Conservation (phyloP, 2,329 filamentous ascomycete genomes). For the Phialophora macrospora region DNA sequence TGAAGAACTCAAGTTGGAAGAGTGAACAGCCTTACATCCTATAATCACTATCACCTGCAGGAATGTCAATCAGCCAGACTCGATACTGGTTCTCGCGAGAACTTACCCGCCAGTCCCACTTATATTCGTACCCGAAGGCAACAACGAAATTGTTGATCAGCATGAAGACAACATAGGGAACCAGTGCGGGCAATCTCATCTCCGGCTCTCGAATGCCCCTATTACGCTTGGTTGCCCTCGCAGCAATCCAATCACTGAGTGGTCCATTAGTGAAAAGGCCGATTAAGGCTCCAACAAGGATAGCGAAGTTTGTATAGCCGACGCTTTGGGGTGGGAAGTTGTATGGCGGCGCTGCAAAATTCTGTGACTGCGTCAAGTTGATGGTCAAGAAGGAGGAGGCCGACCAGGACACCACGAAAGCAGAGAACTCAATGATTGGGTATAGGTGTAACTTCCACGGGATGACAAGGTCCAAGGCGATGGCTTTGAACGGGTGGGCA, state of each 20-base stretch:
- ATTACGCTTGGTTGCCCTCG: conserved; percentile 57
- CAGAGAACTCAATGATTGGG: conserved; percentile 57
- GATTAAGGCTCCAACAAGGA: conserved; percentile 59
- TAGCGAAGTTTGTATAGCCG: conserved; percentile 62
- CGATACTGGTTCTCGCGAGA: not conserved
- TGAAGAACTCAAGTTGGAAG: no score
- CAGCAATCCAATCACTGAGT: conserved; percentile 60
- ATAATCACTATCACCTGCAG: conserved; percentile 61
- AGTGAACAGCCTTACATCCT: conserved; percentile 51
- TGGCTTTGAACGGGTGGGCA: conserved; percentile 28
- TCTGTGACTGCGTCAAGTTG: conserved; percentile 63
- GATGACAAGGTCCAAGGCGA: conserved; percentile 48
- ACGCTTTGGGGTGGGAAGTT: conserved; percentile 56
- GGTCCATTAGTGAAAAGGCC: conserved; percentile 61
- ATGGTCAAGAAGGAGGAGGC: conserved; percentile 53
- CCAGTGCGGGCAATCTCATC: conserved; percentile 61
- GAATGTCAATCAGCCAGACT: conserved; percentile 51
- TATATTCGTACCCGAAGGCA: conserved; percentile 51
- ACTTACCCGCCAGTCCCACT: conserved; percentile 11
- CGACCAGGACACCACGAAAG: conserved; percentile 17
- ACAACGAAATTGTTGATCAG: conserved; percentile 55
- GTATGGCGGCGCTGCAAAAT: conserved; percentile 60
- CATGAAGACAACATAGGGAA: conserved; percentile 61
- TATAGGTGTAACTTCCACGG: conserved; percentile 45
- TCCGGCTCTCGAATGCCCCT: conserved; percentile 62